Base-by-base conservation (phyloP, 768 basidiomycete genomes). In the Cyathus striatus region DNA sequence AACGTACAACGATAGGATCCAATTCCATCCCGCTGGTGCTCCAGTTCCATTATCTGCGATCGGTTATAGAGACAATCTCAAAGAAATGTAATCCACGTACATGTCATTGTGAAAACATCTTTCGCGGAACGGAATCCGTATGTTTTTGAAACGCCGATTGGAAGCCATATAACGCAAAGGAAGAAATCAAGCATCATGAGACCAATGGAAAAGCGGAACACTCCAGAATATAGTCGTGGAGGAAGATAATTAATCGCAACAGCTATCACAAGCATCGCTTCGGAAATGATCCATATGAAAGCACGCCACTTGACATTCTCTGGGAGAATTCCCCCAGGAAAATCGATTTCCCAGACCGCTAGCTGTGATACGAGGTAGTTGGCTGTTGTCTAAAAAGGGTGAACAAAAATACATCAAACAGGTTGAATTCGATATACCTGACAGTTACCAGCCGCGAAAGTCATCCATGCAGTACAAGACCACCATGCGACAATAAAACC, bases 391-490 rank as follows among this genome's bases (percentile, higher is more conserved):
- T 93, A 27, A 33, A 34, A 32, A 21, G 22, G 5, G 44, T 34
- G 24, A 41, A 23, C 44, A 6, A 45, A 16, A n/a, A n/a, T n/a
- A n/a, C n/a, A n/a, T n/a, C n/a, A n/a, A n/a, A n/a, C n/a, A n/a
- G n/a, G n/a, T n/a, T n/a, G n/a, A n/a, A n/a, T n/a, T 1, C 12
- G 3, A 46, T 75, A 25, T 35, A 85, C 91, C 68, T 92, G 90
- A 45, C 87, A 90, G 56, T 90, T 93, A 21, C 86, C 79, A 6
- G 92, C 92, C 30, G 81, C 74, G 52, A 93, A 95, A 0, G 92
- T 94, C 78, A 91, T 91, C 92, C 92, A 95, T n/a, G 91, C 92
- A 1, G 90, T 92, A 45, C 83, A 84, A 12, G 88, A 73, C 91
- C 91, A 95, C 86, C 88, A 95, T 23, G 91, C 91, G 13, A 93